Evolutionary conservation across 164 flowering plant species (phyloP).

Genomic region (Aristolochia contorta): DNA sequence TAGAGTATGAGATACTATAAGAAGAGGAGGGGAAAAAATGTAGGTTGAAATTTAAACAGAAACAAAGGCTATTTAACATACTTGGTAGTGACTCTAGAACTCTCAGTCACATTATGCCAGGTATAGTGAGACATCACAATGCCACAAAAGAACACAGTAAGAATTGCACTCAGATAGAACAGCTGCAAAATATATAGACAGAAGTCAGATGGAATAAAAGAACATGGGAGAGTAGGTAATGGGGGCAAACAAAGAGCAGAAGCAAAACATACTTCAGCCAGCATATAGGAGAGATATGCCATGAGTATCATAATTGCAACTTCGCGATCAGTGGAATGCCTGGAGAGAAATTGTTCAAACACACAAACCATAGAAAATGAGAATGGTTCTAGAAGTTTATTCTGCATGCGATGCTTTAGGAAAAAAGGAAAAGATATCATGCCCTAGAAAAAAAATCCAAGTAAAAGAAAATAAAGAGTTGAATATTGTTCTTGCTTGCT

Average conservation of each 20-base stretch:
- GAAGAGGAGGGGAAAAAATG: conserved; percentile 8
- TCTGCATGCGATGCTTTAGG: too few species aligned
- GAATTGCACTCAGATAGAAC: conserved; percentile 68
- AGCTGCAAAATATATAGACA: conserved; percentile 41
- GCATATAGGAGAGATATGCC: conserved; percentile 89
- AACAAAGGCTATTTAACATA: conserved; percentile 8
- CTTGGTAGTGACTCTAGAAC: conserved; percentile 76
- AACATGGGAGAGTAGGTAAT: neutral
- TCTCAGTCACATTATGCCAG: conserved; percentile 93
- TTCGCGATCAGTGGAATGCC: conserved; percentile 96
- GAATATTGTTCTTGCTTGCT: too few species aligned
- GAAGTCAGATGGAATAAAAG: neutral
- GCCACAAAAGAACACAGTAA: conserved; percentile 93
- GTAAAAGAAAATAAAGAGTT: too few species aligned
- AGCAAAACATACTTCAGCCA: conserved; percentile 63
- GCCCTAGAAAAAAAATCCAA: too few species aligned
- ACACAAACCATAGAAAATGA: too few species aligned
- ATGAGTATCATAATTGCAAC: conserved; percentile 93
- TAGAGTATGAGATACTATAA: conserved; percentile 22
- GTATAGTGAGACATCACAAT: conserved; percentile 95
- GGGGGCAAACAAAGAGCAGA: neutral
- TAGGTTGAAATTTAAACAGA: neutral
- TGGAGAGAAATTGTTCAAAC: conserved; percentile 16
- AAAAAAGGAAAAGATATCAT: too few species aligned
- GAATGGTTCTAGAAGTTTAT: too few species aligned